Percentiles rank a stretch among this genome's conserved stretches.
phyloP scores from a whole-genome alignment of 2,329 filamentous ascomycete species.

The Neopestalotiopsis rosae region DNA sequence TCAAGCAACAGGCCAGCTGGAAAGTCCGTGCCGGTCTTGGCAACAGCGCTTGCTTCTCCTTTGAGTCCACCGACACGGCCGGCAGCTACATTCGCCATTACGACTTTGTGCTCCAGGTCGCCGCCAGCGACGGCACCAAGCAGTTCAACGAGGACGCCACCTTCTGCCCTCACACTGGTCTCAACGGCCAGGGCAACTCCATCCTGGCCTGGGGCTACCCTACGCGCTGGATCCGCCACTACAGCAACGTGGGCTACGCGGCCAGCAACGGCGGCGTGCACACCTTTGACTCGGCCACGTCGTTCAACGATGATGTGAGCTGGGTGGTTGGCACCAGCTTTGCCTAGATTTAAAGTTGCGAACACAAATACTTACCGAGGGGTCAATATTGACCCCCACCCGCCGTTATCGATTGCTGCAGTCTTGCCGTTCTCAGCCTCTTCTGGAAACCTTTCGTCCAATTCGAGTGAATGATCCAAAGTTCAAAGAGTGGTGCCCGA shows the following conservation, averaged over 20 bases:
- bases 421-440: too few species aligned
- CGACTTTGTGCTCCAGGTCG: conserved; percentile 55
- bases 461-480: too few species aligned
- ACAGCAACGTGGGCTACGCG: conserved; percentile 41
- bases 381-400: neutral
- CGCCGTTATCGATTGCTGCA: too few species aligned
- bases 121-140: conserved; percentile 59
- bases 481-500: neutral
- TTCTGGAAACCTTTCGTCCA: too few species aligned
- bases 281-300: conserved; percentile 51
- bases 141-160: conserved; percentile 66
- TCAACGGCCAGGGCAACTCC: conserved; percentile 56
- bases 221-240: conserved; percentile 64
- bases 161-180: conserved; percentile 60
- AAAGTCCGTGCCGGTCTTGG: neutral
- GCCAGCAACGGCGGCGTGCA: conserved; percentile 40
- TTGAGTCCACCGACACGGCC: conserved; percentile 63
- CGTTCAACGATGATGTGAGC: conserved; percentile 61
- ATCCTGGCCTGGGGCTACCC: conserved; percentile 66
- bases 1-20: conserved; percentile 47
- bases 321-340: conserved; percentile 52
- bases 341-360: conserved; percentile 37
- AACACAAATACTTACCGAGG: neutral
- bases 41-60: conserved; percentile 61
- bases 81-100: conserved; percentile 65